Evolutionary conservation across 495 filamentous ascomycete genomes (phyloP).

Genomic region (Monascus purpureus): DNA sequence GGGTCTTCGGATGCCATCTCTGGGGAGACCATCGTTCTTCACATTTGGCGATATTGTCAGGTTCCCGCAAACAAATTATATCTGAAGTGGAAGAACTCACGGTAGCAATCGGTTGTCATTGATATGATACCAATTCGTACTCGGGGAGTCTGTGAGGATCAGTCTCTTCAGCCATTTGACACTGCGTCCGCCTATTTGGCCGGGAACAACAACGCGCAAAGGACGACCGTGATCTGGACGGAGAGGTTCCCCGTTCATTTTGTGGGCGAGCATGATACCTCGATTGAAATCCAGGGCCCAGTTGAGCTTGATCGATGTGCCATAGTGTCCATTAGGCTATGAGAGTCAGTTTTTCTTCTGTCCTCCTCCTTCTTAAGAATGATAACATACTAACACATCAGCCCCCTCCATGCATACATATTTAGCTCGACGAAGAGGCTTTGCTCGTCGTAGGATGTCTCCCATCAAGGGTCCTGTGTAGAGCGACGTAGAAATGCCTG

Average conservation of each 20-base stretch:
- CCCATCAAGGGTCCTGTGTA: constrained; percentile 75
- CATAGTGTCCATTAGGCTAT: constrained; percentile 80
- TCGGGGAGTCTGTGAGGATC: constrained; percentile 63
- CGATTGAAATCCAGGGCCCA: constrained; percentile 78
- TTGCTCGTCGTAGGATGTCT: constrained; percentile 57
- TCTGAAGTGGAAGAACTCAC: constrained; percentile 14
- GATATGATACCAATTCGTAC: constrained; percentile 94
- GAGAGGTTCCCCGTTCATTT: constrained; percentile 83
- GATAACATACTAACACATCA: constrained; percentile 50
- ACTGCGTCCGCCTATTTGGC: constrained; percentile 86
- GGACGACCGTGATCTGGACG: constrained; percentile 83
- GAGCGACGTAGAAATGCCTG: constrained; percentile 76
- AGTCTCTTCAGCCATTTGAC: constrained; percentile 91
- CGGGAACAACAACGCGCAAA: constrained; percentile 71
- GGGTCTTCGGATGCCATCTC: constrained; percentile 65
- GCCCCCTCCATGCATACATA: constrained; percentile 93
- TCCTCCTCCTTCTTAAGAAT: background rate
- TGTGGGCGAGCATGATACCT: constrained; percentile 81
- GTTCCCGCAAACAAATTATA: background rate
- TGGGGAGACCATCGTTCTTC: constrained; percentile 63
- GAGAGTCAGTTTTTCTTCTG: background rate
- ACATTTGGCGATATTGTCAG: background rate
- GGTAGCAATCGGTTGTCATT: constrained; percentile 89
- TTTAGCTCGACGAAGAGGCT: constrained; percentile 53
- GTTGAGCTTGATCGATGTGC: constrained; percentile 75